Evolutionary conservation across 2,329 filamentous ascomycete genomes (phyloP).

Genomic region (Aspergillus amoenus): DNA sequence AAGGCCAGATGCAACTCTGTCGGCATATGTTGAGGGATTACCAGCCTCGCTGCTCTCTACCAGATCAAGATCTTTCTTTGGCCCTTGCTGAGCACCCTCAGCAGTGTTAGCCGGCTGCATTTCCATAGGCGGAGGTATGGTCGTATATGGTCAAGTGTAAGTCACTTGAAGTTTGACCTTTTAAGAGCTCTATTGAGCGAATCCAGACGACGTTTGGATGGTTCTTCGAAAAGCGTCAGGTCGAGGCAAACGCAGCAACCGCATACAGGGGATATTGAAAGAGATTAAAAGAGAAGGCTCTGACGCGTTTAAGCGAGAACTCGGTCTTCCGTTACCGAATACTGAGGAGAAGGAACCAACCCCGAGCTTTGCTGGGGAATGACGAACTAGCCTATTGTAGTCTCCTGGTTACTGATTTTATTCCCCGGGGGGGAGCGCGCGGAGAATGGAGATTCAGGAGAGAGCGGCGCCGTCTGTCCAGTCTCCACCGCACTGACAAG

Average conservation of each 20-base stretch:
- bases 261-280: neutral
- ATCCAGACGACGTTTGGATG: too few species aligned
- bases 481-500: too few species aligned
- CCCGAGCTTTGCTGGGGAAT: neutral
- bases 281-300: neutral
- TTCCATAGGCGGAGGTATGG: constrained; percentile 27
- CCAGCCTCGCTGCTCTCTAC: constrained; percentile 30
- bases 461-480: too few species aligned
- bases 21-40: constrained; percentile 24
- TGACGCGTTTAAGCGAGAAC: neutral
- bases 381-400: neutral
- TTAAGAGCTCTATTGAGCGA: too few species aligned
- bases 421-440: constrained; percentile 1
- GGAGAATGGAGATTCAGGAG: too few species aligned
- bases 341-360: neutral
- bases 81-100: constrained; percentile 5
- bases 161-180: too few species aligned
- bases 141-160: too few species aligned
- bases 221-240: too few species aligned
- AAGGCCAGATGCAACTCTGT: constrained; percentile 27
- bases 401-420: neutral
- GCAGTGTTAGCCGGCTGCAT: constrained; percentile 23
- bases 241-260: neutral
- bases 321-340: neutral
- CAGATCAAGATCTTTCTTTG: constrained; percentile 28